Evolutionary conservation across 208 protist species (phyloP).

Genomic region (Sergeia podlipaevii): DNA sequence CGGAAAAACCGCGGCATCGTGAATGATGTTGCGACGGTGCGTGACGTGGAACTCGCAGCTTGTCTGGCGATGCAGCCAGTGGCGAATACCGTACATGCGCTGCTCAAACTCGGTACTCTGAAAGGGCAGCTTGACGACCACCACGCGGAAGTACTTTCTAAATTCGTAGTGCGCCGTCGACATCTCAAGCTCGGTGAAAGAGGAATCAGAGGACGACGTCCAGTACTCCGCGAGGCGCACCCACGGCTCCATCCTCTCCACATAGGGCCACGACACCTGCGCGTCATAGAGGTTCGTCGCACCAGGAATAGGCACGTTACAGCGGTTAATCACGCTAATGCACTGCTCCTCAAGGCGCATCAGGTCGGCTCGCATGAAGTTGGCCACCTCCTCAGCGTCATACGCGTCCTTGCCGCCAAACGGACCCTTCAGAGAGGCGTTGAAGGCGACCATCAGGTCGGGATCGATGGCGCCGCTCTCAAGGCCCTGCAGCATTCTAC

Average conservation of each 20-base stretch:
- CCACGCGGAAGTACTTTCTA: constrained; percentile 83
- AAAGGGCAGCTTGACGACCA: constrained; percentile 86
- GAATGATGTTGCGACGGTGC: constrained; percentile 75
- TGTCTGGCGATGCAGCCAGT: constrained; percentile 87
- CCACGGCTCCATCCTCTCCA: constrained; percentile 86
- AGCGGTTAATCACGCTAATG: constrained; percentile 68
- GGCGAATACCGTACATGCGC: constrained; percentile 83
- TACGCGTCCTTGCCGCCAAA: constrained; percentile 70
- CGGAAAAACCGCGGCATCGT: constrained; percentile 76
- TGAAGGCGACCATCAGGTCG: constrained; percentile 58
- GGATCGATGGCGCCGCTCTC: constrained; percentile 46
- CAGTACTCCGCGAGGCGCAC: constrained; percentile 86
- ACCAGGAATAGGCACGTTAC: constrained; percentile 75
- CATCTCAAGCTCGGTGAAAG: constrained; percentile 86
- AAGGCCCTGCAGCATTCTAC: constrained; percentile 39
- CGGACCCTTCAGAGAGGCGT: constrained; percentile 37
- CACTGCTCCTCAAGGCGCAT: constrained; percentile 79
- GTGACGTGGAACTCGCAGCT: constrained; percentile 87
- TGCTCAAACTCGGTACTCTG: constrained; percentile 89
- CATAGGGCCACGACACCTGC: constrained; percentile 79
- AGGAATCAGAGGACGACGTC: constrained; percentile 83
- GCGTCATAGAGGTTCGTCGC: constrained; percentile 79
- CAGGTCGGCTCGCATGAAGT: constrained; percentile 76
- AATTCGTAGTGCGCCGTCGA: constrained; percentile 90
- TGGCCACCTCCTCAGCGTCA: constrained; percentile 69